These are phyloP conservation scores for Batkoa obscura DNA, from an alignment of 371 early-diverging fungal species.

Conservation along the genomic window DNA sequence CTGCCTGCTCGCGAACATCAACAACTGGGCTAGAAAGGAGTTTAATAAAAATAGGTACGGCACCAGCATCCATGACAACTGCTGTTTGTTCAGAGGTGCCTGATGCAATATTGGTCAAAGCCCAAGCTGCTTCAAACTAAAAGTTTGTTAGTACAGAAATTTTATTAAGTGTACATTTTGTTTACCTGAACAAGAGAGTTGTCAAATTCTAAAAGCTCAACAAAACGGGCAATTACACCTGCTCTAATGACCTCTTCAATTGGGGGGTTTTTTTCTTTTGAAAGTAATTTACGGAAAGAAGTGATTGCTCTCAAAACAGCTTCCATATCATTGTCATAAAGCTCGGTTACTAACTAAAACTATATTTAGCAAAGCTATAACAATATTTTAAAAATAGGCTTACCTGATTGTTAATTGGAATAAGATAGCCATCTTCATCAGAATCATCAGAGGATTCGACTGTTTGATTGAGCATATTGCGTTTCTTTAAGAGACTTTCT, in stretches of 20 bases:
- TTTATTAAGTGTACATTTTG: constrained; percentile 2
- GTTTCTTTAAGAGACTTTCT: constrained; percentile 80
- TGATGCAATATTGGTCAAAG: constrained; percentile 99
- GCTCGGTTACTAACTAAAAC: not conserved
- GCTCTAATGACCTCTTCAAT: constrained; percentile 91
- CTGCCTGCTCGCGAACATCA: constrained; percentile 97
- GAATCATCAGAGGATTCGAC: constrained; percentile 60
- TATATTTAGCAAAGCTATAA: not conserved
- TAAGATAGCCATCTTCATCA: constrained; percentile 14
- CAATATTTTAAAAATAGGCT: constrained; percentile 2
- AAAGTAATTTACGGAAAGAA: constrained; percentile 89
- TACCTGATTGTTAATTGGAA: constrained; percentile 25
- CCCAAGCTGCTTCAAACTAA: constrained; percentile 99
- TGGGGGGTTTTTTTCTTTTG: constrained; percentile 96
- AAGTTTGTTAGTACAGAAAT: not conserved
- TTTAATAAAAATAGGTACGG: constrained; percentile 84
- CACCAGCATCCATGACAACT: constrained; percentile 82
- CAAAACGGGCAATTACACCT: constrained; percentile 90
- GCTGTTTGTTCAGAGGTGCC: constrained; percentile 94
- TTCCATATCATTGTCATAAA: constrained; percentile 18
- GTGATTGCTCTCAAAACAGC: constrained; percentile 72
- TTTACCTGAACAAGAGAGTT: constrained; percentile 74
- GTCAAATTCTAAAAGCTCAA: constrained; percentile 70
- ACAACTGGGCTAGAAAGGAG: constrained; percentile 67
- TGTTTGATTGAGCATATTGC: constrained; percentile 47